A percentile compares a stretch with the other conserved stretches of the same genome.
Conservation (phyloP, 1,139 yeast genomes). For the Magnusiomyces suaveolens region DNA sequence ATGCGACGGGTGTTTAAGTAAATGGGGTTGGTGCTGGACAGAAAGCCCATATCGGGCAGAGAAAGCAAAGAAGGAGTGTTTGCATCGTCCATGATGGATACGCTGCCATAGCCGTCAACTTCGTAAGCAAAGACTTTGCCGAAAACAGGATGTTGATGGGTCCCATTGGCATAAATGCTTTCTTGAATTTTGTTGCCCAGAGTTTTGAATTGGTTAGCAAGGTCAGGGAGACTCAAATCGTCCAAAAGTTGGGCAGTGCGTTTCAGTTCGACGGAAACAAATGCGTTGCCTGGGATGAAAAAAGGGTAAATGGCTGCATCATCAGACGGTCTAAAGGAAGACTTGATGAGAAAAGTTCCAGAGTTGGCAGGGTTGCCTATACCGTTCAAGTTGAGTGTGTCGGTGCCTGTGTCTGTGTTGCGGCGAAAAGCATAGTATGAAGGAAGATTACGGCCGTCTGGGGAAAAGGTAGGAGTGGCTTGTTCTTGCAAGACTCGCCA, state of each 20-base stretch:
- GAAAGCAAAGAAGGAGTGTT: slow-evolving; percentile 76
- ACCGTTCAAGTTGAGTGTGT: slow-evolving; percentile 69
- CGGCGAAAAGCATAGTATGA: slow-evolving; percentile 59
- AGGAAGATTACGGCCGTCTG: slow-evolving; percentile 43
- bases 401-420: slow-evolving; percentile 66
- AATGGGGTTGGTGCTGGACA: slow-evolving; percentile 42
- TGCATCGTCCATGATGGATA: slow-evolving; percentile 79
- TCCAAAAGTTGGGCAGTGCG: slow-evolving; percentile 26
- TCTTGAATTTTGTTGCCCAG: slow-evolving; percentile 40
- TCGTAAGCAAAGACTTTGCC: slow-evolving; percentile 83
- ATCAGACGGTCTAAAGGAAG: slow-evolving; percentile 88
- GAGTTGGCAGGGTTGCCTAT: slow-evolving; percentile 73
- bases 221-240: slow-evolving; percentile 16
- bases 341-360: slow-evolving; percentile 61
- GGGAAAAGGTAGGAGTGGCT: slow-evolving; percentile 52
- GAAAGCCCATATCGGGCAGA: slow-evolving; percentile 70
- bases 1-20: slow-evolving; percentile 73
- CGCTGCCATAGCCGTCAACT: slow-evolving; percentile 78
- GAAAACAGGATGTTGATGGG: slow-evolving; percentile 53
- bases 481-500: slow-evolving; percentile 51
- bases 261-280: slow-evolving; percentile 54
- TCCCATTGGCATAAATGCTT: slow-evolving; percentile 58
- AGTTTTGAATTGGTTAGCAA: slow-evolving; percentile 27
- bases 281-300: slow-evolving; percentile 81
- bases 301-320: slow-evolving; percentile 77